Base-by-base conservation (phyloP, 2,329 filamentous ascomycete species). In the Calonectria hawksworthii region DNA sequence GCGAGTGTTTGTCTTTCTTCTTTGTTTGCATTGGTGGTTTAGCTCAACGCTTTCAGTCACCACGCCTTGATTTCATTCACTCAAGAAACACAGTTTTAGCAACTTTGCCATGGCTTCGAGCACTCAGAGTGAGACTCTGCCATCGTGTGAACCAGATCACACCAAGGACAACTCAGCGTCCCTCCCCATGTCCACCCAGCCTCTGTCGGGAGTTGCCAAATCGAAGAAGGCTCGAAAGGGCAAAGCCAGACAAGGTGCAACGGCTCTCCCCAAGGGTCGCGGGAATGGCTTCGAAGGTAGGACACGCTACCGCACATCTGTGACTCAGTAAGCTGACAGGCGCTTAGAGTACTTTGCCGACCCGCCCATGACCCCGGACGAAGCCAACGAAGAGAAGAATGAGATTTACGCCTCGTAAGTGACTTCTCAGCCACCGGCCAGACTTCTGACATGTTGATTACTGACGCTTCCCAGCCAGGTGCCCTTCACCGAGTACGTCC, bases 301-400 rank as follows among this genome's bases (percentile, higher is more conserved):
- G 9, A 7, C 64, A 38, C 11, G n/a, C 41, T 21, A 21, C 50
- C 21, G n/a, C n/a, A 21, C 18, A 21, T 54, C n/a, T 6, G 3
- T 26, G 26, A 32, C 18, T 21, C n/a, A 36, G 14, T 23, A 71
- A 73, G 59, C 69, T 74, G 69, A 80, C 74, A 41, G 23, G 51
- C 23, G 9, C 36, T 64, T 72, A 90, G 93, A 96, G 75, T 95
- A 92, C 83, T 97, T 92, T 82, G 92, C 94, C 16, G 96, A 99
- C 83, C 89, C 93, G 1, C 96, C 96, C 0, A 86, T 98, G 75
- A 96, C 94, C 0, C 92, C 93, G 0, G 89, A 88, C 0, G 93
- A 98, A 81, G 89, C 91, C 64, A 85, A 89, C 4, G 89, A 93
- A 66, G 94, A 98, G 81, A 86, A 81, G 51, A 81, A 89, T 26